Evolutionary conservation across 2,329 filamentous ascomycete species (phyloP), one percentile per base, ranked within the genome.

Genomic region (Arthrobotrys sinensis): DNA sequence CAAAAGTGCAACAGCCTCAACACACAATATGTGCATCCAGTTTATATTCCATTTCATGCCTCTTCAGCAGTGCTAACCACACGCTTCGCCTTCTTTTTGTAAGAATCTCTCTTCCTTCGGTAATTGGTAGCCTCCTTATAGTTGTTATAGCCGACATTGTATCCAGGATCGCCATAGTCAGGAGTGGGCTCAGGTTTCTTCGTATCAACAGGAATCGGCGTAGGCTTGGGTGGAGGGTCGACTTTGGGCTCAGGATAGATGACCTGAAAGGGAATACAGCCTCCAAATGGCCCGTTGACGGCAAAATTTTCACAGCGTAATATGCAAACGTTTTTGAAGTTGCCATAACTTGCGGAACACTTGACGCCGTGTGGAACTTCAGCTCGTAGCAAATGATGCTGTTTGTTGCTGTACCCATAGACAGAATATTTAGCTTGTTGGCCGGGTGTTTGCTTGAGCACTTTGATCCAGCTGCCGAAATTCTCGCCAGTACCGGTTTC

Each of bases 251-350:
- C 16, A 10, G 45, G 45, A 48, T 24, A 48, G 5, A 10, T 21
- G 8, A 48, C 45, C n/a, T 16, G 40, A 16, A 45, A 45, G 5
- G 5, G 12, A 1, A 45, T 16, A 45, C 40, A 45, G 5, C 40
- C 40, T 45, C 40, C 40, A 12, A 45, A 45, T 2, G n/a, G 40
- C n/a, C 40, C 40, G 40, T 45, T 45, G 7, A 62, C 19, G 7
- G 57, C 63, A 21, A 14, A 40, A 12, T 66, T 66, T 19, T 66
- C 63, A 43, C 63, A 66, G 21, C 63, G 14, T 2, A 66, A 1
- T 4, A 66, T 40, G 32, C 63, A 66, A 40, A 66, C 19, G 11
- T 53, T 52, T 21, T 52, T 12, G 14, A 14, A 40, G 7, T 12
- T 52, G 6, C 46, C 46, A n/a, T 52, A 52, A 6, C 4, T 48